phyloP scores from a whole-genome alignment of 495 filamentous ascomycete species.

The Podospora conica region DNA sequence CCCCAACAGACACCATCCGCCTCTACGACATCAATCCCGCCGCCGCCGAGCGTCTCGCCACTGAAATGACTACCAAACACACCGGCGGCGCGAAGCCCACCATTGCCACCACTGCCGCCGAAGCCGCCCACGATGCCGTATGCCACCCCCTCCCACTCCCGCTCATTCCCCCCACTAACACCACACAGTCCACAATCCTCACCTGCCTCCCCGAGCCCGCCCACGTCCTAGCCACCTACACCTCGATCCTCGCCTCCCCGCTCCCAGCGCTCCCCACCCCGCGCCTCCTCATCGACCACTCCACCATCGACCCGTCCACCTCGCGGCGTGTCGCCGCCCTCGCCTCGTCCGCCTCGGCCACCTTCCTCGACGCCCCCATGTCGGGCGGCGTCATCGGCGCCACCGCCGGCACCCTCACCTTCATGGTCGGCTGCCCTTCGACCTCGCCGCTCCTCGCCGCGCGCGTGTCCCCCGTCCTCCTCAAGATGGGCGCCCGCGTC shows the following conservation, averaged over 20 bases:
- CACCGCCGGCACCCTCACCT: conserved; percentile 65
- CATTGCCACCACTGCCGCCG: conserved; percentile 50
- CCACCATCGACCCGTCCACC: conserved; percentile 78
- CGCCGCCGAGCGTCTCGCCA: conserved; percentile 51
- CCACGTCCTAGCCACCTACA: conserved; percentile 70
- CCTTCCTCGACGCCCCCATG: conserved; percentile 76
- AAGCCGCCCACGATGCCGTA: conserved; percentile 70
- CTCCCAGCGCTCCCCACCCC: conserved; percentile 35
- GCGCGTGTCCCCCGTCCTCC: conserved; percentile 55
- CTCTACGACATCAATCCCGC: conserved; percentile 70
- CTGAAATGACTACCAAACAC: conserved; percentile 50
- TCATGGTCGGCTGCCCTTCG: conserved; percentile 68
- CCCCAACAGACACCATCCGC: conserved; percentile 58
- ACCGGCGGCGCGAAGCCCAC: conserved; percentile 48
- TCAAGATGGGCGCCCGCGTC: conserved; percentile 74
- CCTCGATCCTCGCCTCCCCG: conserved; percentile 49
- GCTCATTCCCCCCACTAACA: conserved; percentile 65
- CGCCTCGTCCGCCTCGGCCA: conserved; percentile 49
- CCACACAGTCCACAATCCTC: conserved; percentile 61
- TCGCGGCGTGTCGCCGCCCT: conserved; percentile 60
- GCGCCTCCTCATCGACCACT: conserved; percentile 73
- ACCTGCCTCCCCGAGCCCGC: conserved; percentile 75
- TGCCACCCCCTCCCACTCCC: conserved; percentile 35
- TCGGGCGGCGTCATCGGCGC: conserved; percentile 85
- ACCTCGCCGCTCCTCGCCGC: conserved; percentile 48